phyloP scores from a whole-genome alignment of 1,284 basidiomycete genomes.

The Rhizopogon parksii region DNA sequence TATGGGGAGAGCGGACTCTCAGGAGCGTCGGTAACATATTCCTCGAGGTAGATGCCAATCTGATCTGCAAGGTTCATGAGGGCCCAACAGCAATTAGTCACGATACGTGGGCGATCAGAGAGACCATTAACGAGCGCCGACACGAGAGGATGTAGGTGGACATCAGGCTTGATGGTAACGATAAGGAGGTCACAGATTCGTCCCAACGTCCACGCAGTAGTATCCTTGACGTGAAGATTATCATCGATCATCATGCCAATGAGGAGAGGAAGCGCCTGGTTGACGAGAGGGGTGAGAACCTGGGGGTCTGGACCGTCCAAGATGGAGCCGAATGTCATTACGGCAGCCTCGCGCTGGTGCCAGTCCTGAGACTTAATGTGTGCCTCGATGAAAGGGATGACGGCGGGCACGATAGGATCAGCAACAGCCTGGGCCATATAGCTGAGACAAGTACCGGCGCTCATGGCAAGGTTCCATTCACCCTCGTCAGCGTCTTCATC shows the following conservation, averaged over 20 bases:
- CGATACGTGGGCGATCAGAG: constrained; percentile 79
- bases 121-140: constrained; percentile 81
- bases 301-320: constrained; percentile 90
- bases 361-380: constrained; percentile 92
- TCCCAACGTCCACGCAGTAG: constrained; percentile 96
- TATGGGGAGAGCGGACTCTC: constrained; percentile 77
- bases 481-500: constrained; percentile 98
- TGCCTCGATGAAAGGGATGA: constrained; percentile 97
- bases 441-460: constrained; percentile 89
- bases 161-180: constrained; percentile 81
- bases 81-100: constrained; percentile 94
- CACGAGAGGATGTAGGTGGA: constrained; percentile 81
- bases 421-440: constrained; percentile 88
- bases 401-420: constrained; percentile 85
- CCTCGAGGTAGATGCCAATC: constrained; percentile 58
- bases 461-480: constrained; percentile 99
- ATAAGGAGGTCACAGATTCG: constrained; percentile 92
- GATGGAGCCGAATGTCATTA: constrained; percentile 98
- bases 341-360: constrained; percentile 93
- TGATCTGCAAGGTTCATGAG: constrained; percentile 93
- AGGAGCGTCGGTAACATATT: constrained; percentile 40
- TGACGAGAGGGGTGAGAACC: constrained; percentile 85
- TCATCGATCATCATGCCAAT: constrained; percentile 93
- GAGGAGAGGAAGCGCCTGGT: constrained; percentile 89
- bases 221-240: constrained; percentile 89